phyloP scores from a whole-genome alignment of 2,329 filamentous ascomycete species.

The Pseudogymnoascus destructans region DNA sequence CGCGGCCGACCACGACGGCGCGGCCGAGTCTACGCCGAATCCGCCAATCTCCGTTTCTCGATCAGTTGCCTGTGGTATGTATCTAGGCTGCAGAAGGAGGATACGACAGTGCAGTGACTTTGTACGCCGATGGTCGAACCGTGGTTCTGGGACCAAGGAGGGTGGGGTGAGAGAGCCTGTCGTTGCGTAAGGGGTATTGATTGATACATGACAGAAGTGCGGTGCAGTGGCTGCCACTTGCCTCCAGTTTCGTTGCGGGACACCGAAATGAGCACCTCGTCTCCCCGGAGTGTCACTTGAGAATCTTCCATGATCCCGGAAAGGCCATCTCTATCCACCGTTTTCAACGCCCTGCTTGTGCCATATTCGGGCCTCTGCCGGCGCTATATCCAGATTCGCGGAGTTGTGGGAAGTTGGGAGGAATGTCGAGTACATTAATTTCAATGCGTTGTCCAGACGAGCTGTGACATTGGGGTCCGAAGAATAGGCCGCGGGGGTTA shows the following conservation, averaged over 20 bases:
- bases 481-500: background rate
- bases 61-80: background rate
- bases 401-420: background rate
- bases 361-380: background rate
- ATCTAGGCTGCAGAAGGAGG: background rate
- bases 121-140: background rate
- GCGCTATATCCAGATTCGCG: background rate
- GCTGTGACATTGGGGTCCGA: background rate
- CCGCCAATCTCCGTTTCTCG: background rate
- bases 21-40: background rate
- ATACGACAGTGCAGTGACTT: background rate
- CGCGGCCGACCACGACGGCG: too few species aligned
- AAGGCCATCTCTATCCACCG: background rate
- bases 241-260: background rate
- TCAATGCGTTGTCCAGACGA: background rate
- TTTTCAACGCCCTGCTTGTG: background rate
- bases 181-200: background rate
- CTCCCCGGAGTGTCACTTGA: background rate
- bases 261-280: background rate
- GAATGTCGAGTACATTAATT: background rate
- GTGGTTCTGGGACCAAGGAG: slow-evolving; percentile 2
- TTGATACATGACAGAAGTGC: background rate
- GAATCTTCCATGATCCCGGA: background rate
- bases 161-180: background rate
- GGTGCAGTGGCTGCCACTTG: background rate